These are phyloP conservation scores for Boletellus ananiceps DNA, from an alignment of 768 basidiomycete species.

Conservation along the genomic window DNA sequence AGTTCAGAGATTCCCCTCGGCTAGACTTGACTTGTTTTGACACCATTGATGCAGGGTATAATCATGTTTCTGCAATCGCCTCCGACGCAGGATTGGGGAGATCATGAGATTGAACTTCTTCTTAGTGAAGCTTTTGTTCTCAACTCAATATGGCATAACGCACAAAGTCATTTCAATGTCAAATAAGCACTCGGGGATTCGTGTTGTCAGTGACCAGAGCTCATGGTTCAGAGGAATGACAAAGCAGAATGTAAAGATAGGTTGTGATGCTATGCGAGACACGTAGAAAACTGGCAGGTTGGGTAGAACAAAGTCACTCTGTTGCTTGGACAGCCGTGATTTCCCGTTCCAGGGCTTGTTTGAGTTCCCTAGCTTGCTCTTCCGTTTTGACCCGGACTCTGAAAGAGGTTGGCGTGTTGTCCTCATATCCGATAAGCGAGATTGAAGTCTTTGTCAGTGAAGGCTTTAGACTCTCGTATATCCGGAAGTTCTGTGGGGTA, in stretches of 20 bases:
- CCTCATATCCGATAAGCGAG: constrained; percentile 67
- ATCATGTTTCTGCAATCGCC: constrained; percentile 97
- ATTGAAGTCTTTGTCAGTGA: constrained; percentile 49
- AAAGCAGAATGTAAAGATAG: constrained; percentile 22
- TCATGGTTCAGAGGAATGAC: constrained; percentile 8
- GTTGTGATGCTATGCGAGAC: constrained; percentile 21
- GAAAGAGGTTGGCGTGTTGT: constrained; percentile 53
- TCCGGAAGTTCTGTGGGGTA: constrained; percentile 62
- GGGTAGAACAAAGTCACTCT: constrained; percentile 6
- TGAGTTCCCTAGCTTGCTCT: constrained; percentile 52
- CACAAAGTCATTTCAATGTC: constrained; percentile 77
- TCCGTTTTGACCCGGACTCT: constrained; percentile 58
- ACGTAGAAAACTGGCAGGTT: not conserved
- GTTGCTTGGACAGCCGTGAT: constrained; percentile 41
- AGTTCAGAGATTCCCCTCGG: constrained; percentile 14
- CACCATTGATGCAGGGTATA: constrained; percentile 61
- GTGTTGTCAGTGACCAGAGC: not conserved
- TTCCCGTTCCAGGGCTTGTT: constrained; percentile 59
- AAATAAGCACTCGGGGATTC: constrained; percentile 32
- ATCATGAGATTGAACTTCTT: constrained; percentile 93
- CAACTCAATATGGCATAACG: constrained; percentile 89
- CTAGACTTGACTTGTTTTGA: not conserved
- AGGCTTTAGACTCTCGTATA: constrained; percentile 56
- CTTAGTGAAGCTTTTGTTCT: constrained; percentile 95
- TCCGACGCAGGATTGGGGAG: constrained; percentile 90